These are phyloP conservation scores for Stylonectria norvegica DNA, from an alignment of 2,329 filamentous ascomycete species.

Conservation along the genomic window DNA sequence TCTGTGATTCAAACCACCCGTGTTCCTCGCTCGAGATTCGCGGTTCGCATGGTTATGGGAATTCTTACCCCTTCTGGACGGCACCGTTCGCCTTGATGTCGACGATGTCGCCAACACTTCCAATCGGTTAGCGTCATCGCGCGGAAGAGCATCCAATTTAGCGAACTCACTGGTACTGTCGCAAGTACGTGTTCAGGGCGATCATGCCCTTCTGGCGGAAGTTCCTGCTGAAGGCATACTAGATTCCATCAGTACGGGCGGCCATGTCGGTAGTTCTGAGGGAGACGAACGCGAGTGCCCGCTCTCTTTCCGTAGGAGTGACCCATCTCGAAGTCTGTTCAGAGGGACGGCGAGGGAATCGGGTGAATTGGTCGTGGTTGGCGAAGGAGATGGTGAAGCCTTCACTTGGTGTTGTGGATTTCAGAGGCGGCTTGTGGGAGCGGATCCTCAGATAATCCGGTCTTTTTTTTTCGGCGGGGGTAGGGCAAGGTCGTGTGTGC, in stretches of 20 bases:
- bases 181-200: slow-evolving; percentile 88
- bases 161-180: slow-evolving; percentile 71
- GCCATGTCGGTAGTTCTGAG: slow-evolving; percentile 24
- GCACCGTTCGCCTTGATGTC: slow-evolving; percentile 99
- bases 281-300: slow-evolving; percentile 71
- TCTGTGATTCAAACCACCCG: slow-evolving; percentile 5
- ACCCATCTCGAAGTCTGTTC: slow-evolving; percentile 69
- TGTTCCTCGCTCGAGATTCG: slow-evolving; percentile 7
- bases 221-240: slow-evolving; percentile 89
- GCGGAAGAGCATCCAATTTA: background rate
- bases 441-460: slow-evolving; percentile 36
- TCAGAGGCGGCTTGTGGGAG: slow-evolving; percentile 37
- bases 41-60: slow-evolving; percentile 13
- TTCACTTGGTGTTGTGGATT: slow-evolving; percentile 37
- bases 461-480: slow-evolving; percentile 25
- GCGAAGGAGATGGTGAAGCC: slow-evolving; percentile 33
- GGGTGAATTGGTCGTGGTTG: slow-evolving; percentile 44
- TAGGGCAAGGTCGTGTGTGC: slow-evolving; percentile 34
- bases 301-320: slow-evolving; percentile 83
- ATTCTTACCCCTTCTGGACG: slow-evolving; percentile 87
- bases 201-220: slow-evolving; percentile 97
- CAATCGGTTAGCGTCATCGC: slow-evolving; percentile 41
- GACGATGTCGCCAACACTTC: slow-evolving; percentile 93
- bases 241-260: slow-evolving; percentile 30
- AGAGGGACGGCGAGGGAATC: slow-evolving; percentile 34